Evolutionary conservation across 768 basidiomycete species (phyloP).

Genomic region (Suillus clintonianus): DNA sequence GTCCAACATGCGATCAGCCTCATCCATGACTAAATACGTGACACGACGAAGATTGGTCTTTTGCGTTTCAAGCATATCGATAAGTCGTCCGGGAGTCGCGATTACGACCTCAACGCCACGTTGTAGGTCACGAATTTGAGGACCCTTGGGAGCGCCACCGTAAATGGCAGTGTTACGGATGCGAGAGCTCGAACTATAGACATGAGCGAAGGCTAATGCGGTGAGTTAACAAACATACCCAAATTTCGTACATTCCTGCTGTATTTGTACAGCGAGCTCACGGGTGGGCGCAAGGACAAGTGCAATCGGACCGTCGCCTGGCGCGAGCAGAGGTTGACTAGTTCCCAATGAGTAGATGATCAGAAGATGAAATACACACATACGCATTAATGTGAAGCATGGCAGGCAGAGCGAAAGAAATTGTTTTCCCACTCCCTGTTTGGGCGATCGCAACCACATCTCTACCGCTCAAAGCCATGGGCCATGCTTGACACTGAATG

Average conservation of each 20-base stretch:
- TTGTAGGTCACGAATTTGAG: conserved; percentile 96
- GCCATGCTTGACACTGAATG: conserved; percentile 99
- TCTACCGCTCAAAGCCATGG: conserved; percentile 93
- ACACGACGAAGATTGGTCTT: conserved; percentile 96
- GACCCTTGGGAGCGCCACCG: conserved; percentile 98
- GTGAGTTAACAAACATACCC: conserved; percentile 53
- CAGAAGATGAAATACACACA: conserved; percentile 28
- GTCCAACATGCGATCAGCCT: conserved; percentile 99
- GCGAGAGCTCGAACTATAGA: conserved; percentile 75
- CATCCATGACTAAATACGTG: conserved; percentile 98
- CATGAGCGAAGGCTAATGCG: conserved; percentile 5
- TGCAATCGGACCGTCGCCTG: conserved; percentile 97
- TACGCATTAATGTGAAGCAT: conserved; percentile 99
- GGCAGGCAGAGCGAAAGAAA: conserved; percentile 96
- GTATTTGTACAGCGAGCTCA: conserved; percentile 98
- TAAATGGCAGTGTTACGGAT: conserved; percentile 99
- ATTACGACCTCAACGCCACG: conserved; percentile 98
- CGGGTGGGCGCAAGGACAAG: conserved; percentile 96
- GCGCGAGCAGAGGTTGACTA: conserved; percentile 88
- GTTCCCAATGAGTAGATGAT: conserved; percentile 11
- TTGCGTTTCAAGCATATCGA: conserved; percentile 96
- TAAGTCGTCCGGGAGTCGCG: conserved; percentile 99
- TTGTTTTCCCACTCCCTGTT: conserved; percentile 98
- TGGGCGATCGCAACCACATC: conserved; percentile 97
- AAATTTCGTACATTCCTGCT: conserved; percentile 98